phyloP scores from a whole-genome alignment of 129 eudicot species.

The carrot (Daucus carota) region DH1_v3.0 NC_030386.2:22012501-22013000 shows the following conservation, averaged over 20 bases:
- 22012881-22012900: constrained; percentile 9
- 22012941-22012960: too few relatives aligned
- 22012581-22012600: background rate
- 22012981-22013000: too few relatives aligned
- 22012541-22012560: background rate
- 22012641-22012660: background rate
- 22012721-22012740: constrained; percentile 15
- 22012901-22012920: background rate
- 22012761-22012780: constrained; percentile 40
- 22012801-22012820: constrained; percentile 72
- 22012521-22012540: background rate
- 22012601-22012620: background rate
- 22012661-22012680: background rate
- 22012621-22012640: background rate
- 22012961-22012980: too few relatives aligned
- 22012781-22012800: constrained; percentile 69
- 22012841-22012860: constrained; percentile 79
- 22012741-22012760: constrained; percentile 16
- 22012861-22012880: constrained; percentile 92
- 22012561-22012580: background rate
- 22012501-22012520: background rate
- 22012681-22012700: constrained; percentile 5
- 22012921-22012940: background rate
- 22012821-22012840: constrained; percentile 72
- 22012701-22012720: constrained; percentile 8